Evolutionary conservation across 768 basidiomycete genomes (phyloP).

Genomic region (Rhodosporidiobolus odoratus): DNA sequence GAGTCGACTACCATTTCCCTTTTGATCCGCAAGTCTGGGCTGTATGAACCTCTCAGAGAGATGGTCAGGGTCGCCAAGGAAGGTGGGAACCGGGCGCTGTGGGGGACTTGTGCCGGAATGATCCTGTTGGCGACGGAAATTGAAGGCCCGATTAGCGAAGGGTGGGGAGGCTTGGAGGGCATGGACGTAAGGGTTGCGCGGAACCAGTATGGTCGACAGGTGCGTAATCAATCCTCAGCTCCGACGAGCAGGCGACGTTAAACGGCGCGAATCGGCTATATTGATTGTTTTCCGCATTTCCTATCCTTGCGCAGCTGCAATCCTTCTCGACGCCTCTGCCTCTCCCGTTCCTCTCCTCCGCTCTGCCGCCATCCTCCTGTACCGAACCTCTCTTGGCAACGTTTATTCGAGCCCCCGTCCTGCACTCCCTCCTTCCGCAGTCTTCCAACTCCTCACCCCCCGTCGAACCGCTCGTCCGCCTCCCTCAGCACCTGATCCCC

Average conservation of each 20-base stretch:
- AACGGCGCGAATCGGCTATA: background rate
- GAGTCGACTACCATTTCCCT: conserved; percentile 91
- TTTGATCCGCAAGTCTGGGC: conserved; percentile 59
- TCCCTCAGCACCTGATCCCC: conserved; percentile 57
- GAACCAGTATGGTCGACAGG: conserved; percentile 93
- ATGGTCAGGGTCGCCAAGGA: conserved; percentile 52
- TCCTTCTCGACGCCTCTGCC: conserved; percentile 77
- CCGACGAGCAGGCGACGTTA: background rate
- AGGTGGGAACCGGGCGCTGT: conserved; percentile 59
- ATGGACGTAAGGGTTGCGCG: conserved; percentile 72
- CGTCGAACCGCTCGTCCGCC: conserved; percentile 65
- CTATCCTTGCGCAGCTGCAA: conserved; percentile 61
- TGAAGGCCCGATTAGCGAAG: conserved; percentile 69
- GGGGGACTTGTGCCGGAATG: conserved; percentile 95
- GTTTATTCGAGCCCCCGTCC: conserved; percentile 82
- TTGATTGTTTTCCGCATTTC: background rate
- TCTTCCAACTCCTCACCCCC: conserved; percentile 46
- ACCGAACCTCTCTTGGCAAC: conserved; percentile 67
- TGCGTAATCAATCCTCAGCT: conserved; percentile 46
- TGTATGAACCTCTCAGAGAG: conserved; percentile 70
- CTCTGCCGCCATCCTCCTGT: conserved; percentile 37
- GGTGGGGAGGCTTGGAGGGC: conserved; percentile 77
- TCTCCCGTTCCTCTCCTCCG: conserved; percentile 60
- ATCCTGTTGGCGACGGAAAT: conserved; percentile 69
- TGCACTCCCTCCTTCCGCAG: conserved; percentile 45